Evolutionary conservation across 139 green algal species (phyloP), one percentile per base, ranked within the genome.

Genomic region (Haematococcus lacustris): DNA sequence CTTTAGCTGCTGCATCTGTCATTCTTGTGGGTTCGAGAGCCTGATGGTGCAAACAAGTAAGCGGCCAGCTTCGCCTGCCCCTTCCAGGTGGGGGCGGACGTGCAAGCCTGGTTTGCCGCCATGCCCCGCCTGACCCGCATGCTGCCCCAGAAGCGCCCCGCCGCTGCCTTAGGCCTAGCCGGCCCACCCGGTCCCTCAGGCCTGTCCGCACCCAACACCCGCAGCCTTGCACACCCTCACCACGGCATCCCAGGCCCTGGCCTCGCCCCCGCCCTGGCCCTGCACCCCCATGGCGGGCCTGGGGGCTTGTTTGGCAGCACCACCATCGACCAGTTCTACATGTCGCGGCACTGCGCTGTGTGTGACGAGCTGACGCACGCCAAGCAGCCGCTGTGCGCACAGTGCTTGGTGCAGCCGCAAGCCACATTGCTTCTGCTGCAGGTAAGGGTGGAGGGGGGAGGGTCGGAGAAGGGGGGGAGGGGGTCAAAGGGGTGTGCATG

Each of bases 241-340:
- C n/a, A n/a, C n/a, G n/a, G n/a, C n/a, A n/a, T n/a, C 9, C 13
- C 53, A 7, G 53, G 13, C 53, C 13, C 53, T 26, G 53, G 21
- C 53, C 53, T 23, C 53, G 21, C 23, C 53, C 13, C 9, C 21
- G 53, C 53, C 53, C 43, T 28, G 9, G 43, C 43, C 9, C 43
- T 53, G 43, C 43, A 53, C 9, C 9, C 9, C 9, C 43, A 9
- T 53, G 43, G 43, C 43, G 43, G 43, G 43, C 30, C 35, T 51
- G 63, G 35, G 35, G 37, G 30, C 2, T 53, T 51, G 21, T 26
- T 39, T 43, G 30, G 6, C 35, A 74, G 76, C 32, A 64, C 64
- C 51, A 96, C 91, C 33, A 97, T 97, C 53, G 93, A 97, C 73
- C 73, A 79, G 39, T 98, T 92, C 83, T 98, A 97, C 77, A 78